Evolutionary conservation across 176 grass and related monocot species (phyloP), one percentile per base, ranked within the genome.

Genomic region (Hsuehochloa calcarea): DNA sequence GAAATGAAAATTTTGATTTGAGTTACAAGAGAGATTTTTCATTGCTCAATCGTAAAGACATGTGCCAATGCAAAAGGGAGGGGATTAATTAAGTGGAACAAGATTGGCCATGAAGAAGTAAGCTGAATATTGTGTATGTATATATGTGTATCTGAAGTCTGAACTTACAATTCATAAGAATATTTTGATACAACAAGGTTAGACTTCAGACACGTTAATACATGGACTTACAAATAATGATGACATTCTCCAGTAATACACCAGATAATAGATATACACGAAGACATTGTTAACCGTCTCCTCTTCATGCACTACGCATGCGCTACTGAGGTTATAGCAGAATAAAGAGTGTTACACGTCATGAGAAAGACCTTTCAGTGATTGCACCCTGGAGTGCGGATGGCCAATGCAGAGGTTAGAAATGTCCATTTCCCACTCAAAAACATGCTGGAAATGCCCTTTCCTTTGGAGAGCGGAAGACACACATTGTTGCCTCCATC

Each of bases 371-470:
- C 76, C 63, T 71, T 87, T 91, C 74, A 94, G 87, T 86, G 89
- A 72, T 86, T 80, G 79, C 70, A 81, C 69, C 62, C 62, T 34
- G 83, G 72, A 77, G 68, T 70, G 65, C 79, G 63, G 79, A 89
- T 75, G 81, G 85, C 87, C 72, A 93, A 86, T 72, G 84, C 77
- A 73, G 84, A 63, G 61, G 81, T 77, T 41, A 89, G 84, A 84
- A 92, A 87, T 1, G 88, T 50, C 88, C 92, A 94, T 85, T 89
- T 97, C 84, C 84, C 86, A 85, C 89, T 77, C n/a, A 91, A 94
- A 89, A 94, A 83, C 95, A 91, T 94, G 70, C 84, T 90, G 82
- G 68, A 83, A 85, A 97, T 87, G 68, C 95, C 84, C 58, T 85
- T 90, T 74, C 77, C 60, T 74, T 68, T 94, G 49, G 88, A 61